Evolutionary conservation across 139 green algal species (phyloP).

Genomic region (Chlorella sp.): DNA sequence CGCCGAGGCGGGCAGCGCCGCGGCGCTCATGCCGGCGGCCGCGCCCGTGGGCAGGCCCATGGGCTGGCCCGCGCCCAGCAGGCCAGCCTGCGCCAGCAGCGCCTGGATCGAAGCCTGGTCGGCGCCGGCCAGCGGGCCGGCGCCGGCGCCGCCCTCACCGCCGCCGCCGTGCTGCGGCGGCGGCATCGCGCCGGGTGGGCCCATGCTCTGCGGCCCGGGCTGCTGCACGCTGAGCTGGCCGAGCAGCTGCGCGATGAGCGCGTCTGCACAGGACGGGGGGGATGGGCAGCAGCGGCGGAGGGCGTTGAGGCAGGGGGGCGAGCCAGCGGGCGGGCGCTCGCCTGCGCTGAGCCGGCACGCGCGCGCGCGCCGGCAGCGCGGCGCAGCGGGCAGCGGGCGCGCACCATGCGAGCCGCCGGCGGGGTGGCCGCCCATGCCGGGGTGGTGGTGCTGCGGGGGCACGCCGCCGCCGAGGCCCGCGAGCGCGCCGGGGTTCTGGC

Average conservation of each 20-base stretch:
- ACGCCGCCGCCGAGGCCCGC: too few relatives aligned
- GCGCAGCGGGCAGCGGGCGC: not conserved
- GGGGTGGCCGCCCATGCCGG: not conserved
- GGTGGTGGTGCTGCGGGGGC: too few relatives aligned
- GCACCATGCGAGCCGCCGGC: not conserved
- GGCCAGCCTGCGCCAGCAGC: conserved; percentile 24
- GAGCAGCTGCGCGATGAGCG: conserved; percentile 36
- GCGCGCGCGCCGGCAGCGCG: not conserved
- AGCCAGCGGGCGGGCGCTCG: not conserved
- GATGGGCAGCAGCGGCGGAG: not conserved
- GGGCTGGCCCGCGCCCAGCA: conserved; percentile 13
- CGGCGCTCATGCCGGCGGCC: not conserved
- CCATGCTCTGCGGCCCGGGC: not conserved
- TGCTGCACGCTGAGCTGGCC: conserved; percentile 23
- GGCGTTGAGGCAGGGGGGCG: too few relatives aligned
- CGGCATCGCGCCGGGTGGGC: not conserved
- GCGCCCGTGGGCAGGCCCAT: not conserved
- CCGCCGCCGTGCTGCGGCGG: conserved; percentile 15
- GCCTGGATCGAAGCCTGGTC: conserved; percentile 30
- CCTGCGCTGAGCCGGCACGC: not conserved
- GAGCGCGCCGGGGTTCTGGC: conserved; percentile 3
- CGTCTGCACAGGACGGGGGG: conserved; percentile 9
- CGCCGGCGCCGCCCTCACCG: too few relatives aligned
- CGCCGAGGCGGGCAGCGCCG: not conserved
- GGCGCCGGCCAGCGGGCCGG: not conserved